Percentiles rank a stretch among this genome's conserved stretches.
phyloP scores from a whole-genome alignment of 169 alveolate genomes.

The Plasmodium vinckei region DNA sequence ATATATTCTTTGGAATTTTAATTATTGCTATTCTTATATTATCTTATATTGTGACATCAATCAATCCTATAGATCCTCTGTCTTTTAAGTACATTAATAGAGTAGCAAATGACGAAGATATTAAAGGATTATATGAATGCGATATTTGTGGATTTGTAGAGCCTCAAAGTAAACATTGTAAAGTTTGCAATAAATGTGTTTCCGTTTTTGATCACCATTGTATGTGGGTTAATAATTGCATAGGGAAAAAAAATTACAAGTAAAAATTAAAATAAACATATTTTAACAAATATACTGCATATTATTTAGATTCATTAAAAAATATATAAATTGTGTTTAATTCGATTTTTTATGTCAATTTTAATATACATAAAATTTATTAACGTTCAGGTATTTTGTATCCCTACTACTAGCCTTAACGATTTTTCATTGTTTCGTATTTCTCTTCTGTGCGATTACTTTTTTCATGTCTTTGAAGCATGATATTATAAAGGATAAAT shows the following conservation, averaged over 20 bases:
- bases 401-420: slow-evolving; percentile 45
- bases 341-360: too few species aligned
- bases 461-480: slow-evolving; percentile 42
- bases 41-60: slow-evolving; percentile 78
- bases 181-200: slow-evolving; percentile 91
- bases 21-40: slow-evolving; percentile 45
- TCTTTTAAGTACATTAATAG: slow-evolving; percentile 77
- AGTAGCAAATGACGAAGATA: slow-evolving; percentile 33
- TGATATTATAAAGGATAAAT: slow-evolving; percentile 41
- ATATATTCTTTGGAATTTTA: slow-evolving; percentile 53
- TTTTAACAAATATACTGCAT: too few species aligned
- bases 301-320: too few species aligned
- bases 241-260: slow-evolving; percentile 88
- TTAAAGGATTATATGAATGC: slow-evolving; percentile 71
- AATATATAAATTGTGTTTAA: too few species aligned
- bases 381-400: slow-evolving; percentile 48
- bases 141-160: slow-evolving; percentile 81
- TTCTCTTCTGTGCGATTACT: slow-evolving; percentile 46
- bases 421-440: slow-evolving; percentile 49
- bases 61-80: slow-evolving; percentile 84
- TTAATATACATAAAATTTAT: background rate
- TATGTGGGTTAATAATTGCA: slow-evolving; percentile 92
- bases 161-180: slow-evolving; percentile 89
- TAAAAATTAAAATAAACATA: background rate
- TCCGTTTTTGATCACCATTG: slow-evolving; percentile 93